phyloP scores from a whole-genome alignment of 768 basidiomycete genomes.

The Artomyces pyxidatus region DNA sequence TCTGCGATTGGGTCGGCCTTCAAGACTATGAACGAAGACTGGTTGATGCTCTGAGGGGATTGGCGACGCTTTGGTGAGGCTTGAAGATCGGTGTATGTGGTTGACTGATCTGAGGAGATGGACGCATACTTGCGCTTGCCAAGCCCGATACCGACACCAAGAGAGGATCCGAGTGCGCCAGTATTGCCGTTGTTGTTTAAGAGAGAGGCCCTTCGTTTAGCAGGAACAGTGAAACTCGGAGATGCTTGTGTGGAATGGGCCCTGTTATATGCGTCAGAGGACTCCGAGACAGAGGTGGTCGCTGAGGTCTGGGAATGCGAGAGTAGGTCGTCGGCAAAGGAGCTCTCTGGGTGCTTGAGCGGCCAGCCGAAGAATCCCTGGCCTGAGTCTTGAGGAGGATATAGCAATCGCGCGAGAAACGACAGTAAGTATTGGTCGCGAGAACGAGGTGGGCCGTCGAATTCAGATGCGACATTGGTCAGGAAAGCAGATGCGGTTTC shows the following conservation, averaged over 20 bases:
- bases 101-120: conserved; percentile 16
- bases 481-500: conserved; percentile 6
- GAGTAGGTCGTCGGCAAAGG: not conserved
- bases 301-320: not conserved
- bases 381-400: conserved; percentile 1
- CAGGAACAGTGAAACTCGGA: not conserved
- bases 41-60: conserved; percentile 35
- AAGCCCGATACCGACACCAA: not conserved
- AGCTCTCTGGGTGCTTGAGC: not conserved
- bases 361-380: conserved; percentile 3
- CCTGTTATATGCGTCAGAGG: not conserved
- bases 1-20: conserved; percentile 20
- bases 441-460: conserved; percentile 5
- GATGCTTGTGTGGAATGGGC: not conserved
- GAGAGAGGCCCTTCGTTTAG: conserved; percentile 3
- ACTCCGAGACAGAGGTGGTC: not conserved
- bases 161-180: not conserved
- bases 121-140: conserved; percentile 8
- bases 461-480: not conserved
- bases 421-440: conserved; percentile 11
- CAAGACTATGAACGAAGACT: conserved; percentile 21
- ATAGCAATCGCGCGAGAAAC: conserved; percentile 9
- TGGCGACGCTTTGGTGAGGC: conserved; percentile 36
- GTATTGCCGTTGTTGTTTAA: conserved; percentile 2
- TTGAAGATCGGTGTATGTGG: conserved; percentile 32